Base-by-base conservation (phyloP, 176 grass and related monocot genomes). In the Calamus simplicifolius region DNA sequence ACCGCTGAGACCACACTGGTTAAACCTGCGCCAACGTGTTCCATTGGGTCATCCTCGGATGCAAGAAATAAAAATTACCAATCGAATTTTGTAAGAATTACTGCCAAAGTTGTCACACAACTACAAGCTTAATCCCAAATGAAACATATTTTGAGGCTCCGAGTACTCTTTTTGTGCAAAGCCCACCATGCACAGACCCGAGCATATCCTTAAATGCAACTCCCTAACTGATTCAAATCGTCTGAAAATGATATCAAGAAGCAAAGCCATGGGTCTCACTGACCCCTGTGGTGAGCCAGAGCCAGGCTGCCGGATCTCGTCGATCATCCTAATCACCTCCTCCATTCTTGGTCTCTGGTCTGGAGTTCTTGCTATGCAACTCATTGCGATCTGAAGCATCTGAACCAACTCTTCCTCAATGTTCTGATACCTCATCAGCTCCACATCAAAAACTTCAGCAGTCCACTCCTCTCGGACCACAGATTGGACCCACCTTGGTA, bases 401-500 rank as follows among this genome's bases (percentile, higher is more conserved):
- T 98, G 88, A 18, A 98, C 93, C 59, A 98, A 75, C 64, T 98
- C 84, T 57, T 98, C 93, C 62, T 98, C 88, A 27, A 80, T 85
- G 58, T 91, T 82, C 3, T 49, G 75, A 71, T 75, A 66, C 50
- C 66, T 81, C 58, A 87, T 81, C 54, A 98, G 80, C 59, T 88
- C 81, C 5, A 76, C 49, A 27, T 98, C 93, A 29, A 92, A 98
- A 30, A 98, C 93, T 65, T 98, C 93, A 0, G 93, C 93, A 0
- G 93, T 98, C 93, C 93, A 98, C 63, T 98, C 93, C 81, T 98
- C 93, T 43, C 81, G 77, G 69, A 98, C 88, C 27, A 98, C 88
- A 0, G 93, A 98, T 23, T 85, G 88, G 54, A 97, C 93, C 93
- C 93, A 96, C 27, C 84, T 88, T 4, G 84, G 88, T 27, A 98